These are phyloP conservation scores for Nigrospora sphaerica DNA, from an alignment of 2,329 filamentous ascomycete species.

Conservation along the genomic window DNA sequence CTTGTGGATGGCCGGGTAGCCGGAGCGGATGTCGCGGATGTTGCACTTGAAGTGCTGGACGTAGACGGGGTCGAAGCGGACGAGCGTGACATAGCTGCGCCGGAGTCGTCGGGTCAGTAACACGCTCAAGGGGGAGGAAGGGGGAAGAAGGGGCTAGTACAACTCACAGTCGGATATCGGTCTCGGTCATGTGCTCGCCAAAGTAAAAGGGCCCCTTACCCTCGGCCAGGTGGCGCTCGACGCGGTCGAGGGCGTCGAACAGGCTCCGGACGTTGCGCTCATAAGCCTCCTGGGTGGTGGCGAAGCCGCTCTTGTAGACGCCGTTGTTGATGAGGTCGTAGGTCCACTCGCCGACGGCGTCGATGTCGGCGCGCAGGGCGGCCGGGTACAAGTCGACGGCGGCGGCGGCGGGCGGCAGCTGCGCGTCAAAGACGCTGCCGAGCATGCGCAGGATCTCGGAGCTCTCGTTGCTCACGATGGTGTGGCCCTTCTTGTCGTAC, in stretches of 20 bases:
- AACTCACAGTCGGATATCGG: conserved; percentile 64
- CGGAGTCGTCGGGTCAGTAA: neutral
- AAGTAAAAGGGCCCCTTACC: conserved; percentile 62
- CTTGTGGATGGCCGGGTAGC: conserved; percentile 72
- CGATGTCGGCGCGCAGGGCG: conserved; percentile 59
- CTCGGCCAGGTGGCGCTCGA: conserved; percentile 60
- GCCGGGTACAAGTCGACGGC: conserved; percentile 62
- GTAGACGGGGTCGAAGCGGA: conserved; percentile 54
- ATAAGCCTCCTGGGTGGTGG: conserved; percentile 77
- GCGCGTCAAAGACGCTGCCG: conserved; percentile 70
- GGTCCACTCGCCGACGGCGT: conserved; percentile 72
- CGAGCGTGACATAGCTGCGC: conserved; percentile 19
- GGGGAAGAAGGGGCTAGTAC: neutral
- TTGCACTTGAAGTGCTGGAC: conserved; percentile 89
- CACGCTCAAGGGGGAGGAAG: neutral
- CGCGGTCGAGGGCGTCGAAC: conserved; percentile 70
- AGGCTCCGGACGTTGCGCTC: conserved; percentile 63
- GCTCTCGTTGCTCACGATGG: conserved; percentile 87
- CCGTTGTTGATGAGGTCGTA: conserved; percentile 69
- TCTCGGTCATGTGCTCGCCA: conserved; percentile 70
- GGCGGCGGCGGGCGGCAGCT: conserved; percentile 54
- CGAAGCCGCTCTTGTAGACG: conserved; percentile 74
- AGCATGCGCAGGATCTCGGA: conserved; percentile 91
- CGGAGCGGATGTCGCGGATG: conserved; percentile 73
- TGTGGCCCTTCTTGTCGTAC: conserved; percentile 68